Base-by-base conservation (phyloP, 2,329 filamentous ascomycete species). In the Fusarium illudens region DNA sequence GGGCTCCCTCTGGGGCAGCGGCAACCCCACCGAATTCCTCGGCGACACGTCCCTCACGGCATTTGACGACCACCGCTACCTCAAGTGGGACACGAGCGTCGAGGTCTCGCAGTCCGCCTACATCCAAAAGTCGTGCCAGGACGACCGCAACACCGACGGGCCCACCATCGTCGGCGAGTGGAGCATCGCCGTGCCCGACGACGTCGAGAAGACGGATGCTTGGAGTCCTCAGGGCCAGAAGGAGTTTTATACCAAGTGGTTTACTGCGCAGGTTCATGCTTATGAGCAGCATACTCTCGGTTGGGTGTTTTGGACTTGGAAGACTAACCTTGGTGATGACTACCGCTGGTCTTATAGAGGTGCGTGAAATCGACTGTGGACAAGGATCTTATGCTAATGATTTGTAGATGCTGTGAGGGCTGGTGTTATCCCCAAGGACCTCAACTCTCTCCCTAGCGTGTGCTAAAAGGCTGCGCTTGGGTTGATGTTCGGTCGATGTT, bases 1-100 rank as follows among this genome's bases (percentile, higher is more conserved):
- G 79, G 82, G 86, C 64, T 71, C 79, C 25, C 75, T 79, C 53
- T 90, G 87, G 87, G 84, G 83, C n/a, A 82, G 85, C 3, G 86
- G 86, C 9, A 80, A 88, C 67, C 84, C 86, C 2, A 82, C 78
- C 25, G 68, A 82, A 53, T 79, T 77, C 55, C 76, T 88, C 11
- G 71, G 76, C 12, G 76, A 79, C 67, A 77, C 77, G 13, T 75
- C 79, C 37, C 81, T 79, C 70, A 79, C 83, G 5, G 82, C 83
- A 17, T 89, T 84, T 68, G 87, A 89, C 72, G 84, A 88, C 75
- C 87, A 89, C 72, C 82, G 84, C 29, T 89, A 89, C 74, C 75
- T 87, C 42, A 88, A 88, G 73, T 89, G 82, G 80, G 72, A 73
- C n/a, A 64, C 61, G 6, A 68, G 58, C 49, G 61, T 75, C 15